Evolutionary conservation across 2,329 filamentous ascomycete species (phyloP).

Genomic region (Diaporthe sp.): DNA sequence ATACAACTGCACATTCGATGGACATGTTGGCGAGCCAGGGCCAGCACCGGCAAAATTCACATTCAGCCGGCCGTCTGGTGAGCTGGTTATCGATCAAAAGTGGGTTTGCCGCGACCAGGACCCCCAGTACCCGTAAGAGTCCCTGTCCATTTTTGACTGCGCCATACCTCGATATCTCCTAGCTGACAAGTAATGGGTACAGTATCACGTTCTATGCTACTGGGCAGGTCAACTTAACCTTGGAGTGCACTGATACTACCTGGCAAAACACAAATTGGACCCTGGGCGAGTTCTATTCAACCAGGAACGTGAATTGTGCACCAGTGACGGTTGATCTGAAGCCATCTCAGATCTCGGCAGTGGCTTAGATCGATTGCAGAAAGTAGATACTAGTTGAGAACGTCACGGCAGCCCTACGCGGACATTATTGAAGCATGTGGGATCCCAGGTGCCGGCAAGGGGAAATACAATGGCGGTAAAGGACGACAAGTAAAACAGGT

Average conservation of each 20-base stretch:
- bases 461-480: no score
- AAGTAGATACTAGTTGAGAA: neutral
- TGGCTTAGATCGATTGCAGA: conserved; percentile 42
- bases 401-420: no score
- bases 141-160: neutral
- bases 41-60: conserved; percentile 52
- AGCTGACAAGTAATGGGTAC: conserved; percentile 13
- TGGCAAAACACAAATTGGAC: conserved; percentile 53
- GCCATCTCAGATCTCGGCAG: conserved; percentile 48
- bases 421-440: neutral
- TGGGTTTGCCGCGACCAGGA: conserved; percentile 58
- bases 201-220: conserved; percentile 47
- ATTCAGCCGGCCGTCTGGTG: conserved; percentile 49
- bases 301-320: conserved; percentile 45
- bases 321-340: conserved; percentile 44
- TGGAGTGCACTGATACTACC: conserved; percentile 47
- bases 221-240: conserved; percentile 46
- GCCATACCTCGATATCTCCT: neutral
- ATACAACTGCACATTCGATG: conserved; percentile 55
- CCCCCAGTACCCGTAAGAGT: conserved; percentile 49
- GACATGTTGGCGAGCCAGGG: conserved; percentile 37
- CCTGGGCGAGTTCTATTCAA: conserved; percentile 52
- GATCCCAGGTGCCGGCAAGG: neutral
- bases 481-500: neutral
- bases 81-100: conserved; percentile 58